phyloP scores from a whole-genome alignment of 495 filamentous ascomycete genomes.

The Rhypophila decipiens region DNA sequence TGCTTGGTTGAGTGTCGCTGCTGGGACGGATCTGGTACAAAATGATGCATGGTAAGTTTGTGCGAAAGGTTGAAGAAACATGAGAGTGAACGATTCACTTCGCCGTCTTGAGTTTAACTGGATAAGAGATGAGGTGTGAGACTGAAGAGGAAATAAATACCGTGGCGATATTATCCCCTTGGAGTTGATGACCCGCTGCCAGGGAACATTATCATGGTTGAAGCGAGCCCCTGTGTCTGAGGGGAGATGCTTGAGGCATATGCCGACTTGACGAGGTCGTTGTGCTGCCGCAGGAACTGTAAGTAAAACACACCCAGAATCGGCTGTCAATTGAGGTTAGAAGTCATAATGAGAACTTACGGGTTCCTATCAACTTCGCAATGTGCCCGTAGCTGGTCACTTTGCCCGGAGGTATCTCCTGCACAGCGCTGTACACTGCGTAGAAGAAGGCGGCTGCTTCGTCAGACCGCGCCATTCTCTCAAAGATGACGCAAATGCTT shows the following conservation, averaged over 20 bases:
- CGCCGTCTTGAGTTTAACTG: too few species aligned
- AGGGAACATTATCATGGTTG: conserved; percentile 75
- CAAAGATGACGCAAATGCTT: too few species aligned
- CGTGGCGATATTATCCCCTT: conserved; percentile 80
- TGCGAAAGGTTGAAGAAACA: neutral
- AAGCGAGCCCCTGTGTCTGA: conserved; percentile 41
- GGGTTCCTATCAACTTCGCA: conserved; percentile 68
- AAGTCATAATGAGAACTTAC: conserved; percentile 43
- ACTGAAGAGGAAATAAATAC: conserved; percentile 34
- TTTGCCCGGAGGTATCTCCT: conserved; percentile 73
- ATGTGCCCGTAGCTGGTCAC: conserved; percentile 92
- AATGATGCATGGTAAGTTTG: neutral
- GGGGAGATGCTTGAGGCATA: conserved; percentile 81
- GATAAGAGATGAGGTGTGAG: neutral
- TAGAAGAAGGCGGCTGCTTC: conserved; percentile 80
- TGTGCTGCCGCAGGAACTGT: conserved; percentile 41
- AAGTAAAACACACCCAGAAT: neutral
- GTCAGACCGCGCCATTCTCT: conserved; percentile 75
- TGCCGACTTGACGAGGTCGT: conserved; percentile 75
- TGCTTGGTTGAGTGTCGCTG: conserved; percentile 64
- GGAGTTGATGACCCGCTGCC: conserved; percentile 87
- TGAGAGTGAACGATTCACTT: too few species aligned
- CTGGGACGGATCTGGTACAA: conserved; percentile 33
- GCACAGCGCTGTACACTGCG: conserved; percentile 76
- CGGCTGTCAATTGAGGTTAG: conserved; percentile 1